Conservation (phyloP, 2,329 filamentous ascomycete species). For the Arthrobotrys musiformis region DNA sequence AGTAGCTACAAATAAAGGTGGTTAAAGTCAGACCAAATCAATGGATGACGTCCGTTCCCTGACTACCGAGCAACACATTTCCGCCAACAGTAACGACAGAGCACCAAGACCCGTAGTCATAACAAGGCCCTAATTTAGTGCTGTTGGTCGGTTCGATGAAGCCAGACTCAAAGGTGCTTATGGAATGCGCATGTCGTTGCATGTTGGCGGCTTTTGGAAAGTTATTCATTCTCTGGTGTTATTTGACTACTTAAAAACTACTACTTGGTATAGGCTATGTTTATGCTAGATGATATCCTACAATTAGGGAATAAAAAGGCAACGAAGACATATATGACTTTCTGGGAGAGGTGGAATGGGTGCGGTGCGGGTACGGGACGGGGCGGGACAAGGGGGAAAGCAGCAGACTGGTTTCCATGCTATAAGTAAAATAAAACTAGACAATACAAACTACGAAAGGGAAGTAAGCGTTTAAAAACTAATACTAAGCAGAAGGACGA, state of each 20-base stretch:
- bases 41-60: constrained; percentile 35
- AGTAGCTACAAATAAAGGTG: constrained; percentile 48
- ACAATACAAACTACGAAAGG: constrained; percentile 31
- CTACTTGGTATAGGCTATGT: constrained; percentile 17
- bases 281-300: constrained; percentile 50
- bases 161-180: too few relatives aligned
- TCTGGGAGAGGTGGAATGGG: constrained; percentile 43
- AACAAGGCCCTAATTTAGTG: neutral
- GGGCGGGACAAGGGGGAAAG: constrained; percentile 60
- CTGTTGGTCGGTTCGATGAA: too few relatives aligned
- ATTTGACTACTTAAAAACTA: constrained; percentile 22
- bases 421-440: constrained; percentile 35
- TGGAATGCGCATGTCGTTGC: too few relatives aligned
- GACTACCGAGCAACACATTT: constrained; percentile 41
- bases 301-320: constrained; percentile 56
- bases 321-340: constrained; percentile 47
- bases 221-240: constrained; percentile 11
- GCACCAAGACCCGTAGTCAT: neutral
- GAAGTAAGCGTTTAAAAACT: constrained; percentile 57
- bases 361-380: constrained; percentile 62
- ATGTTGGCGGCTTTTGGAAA: too few relatives aligned
- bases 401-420: constrained; percentile 61
- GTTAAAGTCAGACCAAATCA: constrained; percentile 24
- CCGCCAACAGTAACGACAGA: neutral
- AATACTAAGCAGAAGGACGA: constrained; percentile 59